Evolutionary conservation across 225 moss, liverwort and hornwort genomes (phyloP), one percentile per base, ranked within the genome.

Genomic region (Straminergon stramineum): DNA sequence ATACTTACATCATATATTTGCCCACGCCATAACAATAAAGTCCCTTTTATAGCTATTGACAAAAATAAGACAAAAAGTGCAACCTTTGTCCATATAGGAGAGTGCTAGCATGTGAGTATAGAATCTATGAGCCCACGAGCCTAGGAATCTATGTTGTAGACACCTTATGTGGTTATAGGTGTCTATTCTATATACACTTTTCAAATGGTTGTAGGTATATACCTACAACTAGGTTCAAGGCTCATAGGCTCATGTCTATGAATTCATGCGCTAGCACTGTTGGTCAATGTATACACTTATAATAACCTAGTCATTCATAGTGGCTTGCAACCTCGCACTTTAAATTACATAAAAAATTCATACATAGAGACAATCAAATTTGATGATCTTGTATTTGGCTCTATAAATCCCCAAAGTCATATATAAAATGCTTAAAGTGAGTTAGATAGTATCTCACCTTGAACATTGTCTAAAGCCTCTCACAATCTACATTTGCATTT

Each of bases 221-320:
- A 37, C 11, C 19, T 35, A 3, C 20, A 67, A 67, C 1, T 67
- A 67, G 19, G 6, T 35, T 34, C 2, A 35, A 67, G 9, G 35
- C 67, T 20, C 2, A 3, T 19, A 67, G 10, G 5, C 9, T 35
- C 5, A 15, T 2, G 0, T 34, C 19, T 66, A 5, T 19, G 34
- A 2, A 1, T 19, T 67, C 20, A 67, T 2, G 11, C 0, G 0
- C 10, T 20, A 37, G 1, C 6, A 20, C 37, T 5, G 19, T 68
- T 68, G 13, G 48, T 48, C 48, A 9, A 48, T 7, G 48, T 48
- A 48, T 10, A 48, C 7, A 39, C 4, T 37, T 21, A 11, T 39
- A n/a, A 23, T 23, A 13, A 22, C 2, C 4, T 13, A 21, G 8
- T 24, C 13, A 24, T 23, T 39, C 14, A 70, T 8, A 70, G 8